Evolutionary conservation across 345 rosid genomes (phyloP), one percentile per base, ranked within the genome.

Genomic region (Nephelium lappaceum): DNA sequence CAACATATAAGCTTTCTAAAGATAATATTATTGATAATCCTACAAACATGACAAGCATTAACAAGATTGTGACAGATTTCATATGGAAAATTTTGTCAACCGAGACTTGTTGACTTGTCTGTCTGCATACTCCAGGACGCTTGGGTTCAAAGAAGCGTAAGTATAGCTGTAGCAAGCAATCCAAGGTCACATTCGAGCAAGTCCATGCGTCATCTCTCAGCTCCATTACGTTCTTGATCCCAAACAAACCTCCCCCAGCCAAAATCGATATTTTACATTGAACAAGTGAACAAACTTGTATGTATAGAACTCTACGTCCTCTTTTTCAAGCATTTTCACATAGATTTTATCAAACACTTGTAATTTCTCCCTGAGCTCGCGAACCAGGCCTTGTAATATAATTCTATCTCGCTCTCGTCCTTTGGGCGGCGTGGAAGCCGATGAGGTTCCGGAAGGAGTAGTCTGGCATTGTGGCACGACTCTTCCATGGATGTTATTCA

Each of bases 201-300:
- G 0, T 63, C 11, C 90, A 86, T 85, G 47, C 85, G 36, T 31
- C 36, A 2, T 31, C 36, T 31, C 36, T 58, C 73, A 86, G 18
- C 4, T 65, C 62, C 21, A 85, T 19, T 9, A 67, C 3, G 53
- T 89, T 85, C 58, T 70, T 81, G 5, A 36, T 57, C 78, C 94
- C 92, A 91, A 1, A 39, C 45, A 0, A 90, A 70, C 65, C 45
- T 73, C 27, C 89, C 92, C 85, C 83, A 84, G 19, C 90, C 90
- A 0, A 85, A 87, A 73, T 87, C 83, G 3, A 69, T 51, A 0
- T 74, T 83, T 16, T 87, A 78, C 14, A 83, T 80, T 0, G 76
- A 77, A 18, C 73, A 62, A 0, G 55, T 60, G 9, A 85, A 81
- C 81, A 69, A 67, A 64, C 79, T 82, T 3, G 65, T 69, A 73